These are phyloP conservation scores for Pleurotus pulmonarius DNA, from an alignment of 768 basidiomycete genomes.

Conservation along the genomic window DNA sequence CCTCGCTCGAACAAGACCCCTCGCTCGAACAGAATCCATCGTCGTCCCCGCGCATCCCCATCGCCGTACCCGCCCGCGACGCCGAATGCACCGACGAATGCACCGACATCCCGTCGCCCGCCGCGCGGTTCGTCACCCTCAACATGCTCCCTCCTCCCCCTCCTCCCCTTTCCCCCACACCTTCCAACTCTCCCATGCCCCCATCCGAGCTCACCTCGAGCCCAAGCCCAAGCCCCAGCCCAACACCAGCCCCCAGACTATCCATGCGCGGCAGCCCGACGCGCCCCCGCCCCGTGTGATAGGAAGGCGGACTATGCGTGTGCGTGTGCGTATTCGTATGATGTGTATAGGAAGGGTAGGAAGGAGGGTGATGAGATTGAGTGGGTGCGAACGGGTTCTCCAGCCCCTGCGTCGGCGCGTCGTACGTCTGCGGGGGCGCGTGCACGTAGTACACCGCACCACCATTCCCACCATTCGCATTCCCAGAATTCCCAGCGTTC, in stretches of 20 bases:
- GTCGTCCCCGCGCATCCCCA: background rate
- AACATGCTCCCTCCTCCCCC: background rate
- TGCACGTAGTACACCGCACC: too few species aligned
- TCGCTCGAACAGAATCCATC: background rate
- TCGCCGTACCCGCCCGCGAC: background rate
- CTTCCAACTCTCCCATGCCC: background rate
- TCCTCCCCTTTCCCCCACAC: too few species aligned
- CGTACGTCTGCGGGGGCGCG: too few species aligned
- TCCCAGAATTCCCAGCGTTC: background rate
- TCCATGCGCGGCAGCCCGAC: background rate
- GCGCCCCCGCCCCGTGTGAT: background rate
- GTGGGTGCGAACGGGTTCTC: too few species aligned
- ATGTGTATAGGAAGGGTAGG: too few species aligned
- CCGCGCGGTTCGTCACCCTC: background rate
- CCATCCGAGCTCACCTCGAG: background rate
- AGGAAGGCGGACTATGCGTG: too few species aligned
- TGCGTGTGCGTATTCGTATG: too few species aligned
- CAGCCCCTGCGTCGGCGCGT: too few species aligned
- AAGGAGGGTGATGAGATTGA: too few species aligned
- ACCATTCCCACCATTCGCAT: background rate
- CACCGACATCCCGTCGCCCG: background rate
- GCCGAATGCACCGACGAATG: too few species aligned
- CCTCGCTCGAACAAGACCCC: too few species aligned
- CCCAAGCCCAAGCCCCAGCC: background rate
- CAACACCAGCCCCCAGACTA: background rate